phyloP scores from a whole-genome alignment of 1,284 basidiomycete species.

The Phylloboletellus chloephorus region DNA sequence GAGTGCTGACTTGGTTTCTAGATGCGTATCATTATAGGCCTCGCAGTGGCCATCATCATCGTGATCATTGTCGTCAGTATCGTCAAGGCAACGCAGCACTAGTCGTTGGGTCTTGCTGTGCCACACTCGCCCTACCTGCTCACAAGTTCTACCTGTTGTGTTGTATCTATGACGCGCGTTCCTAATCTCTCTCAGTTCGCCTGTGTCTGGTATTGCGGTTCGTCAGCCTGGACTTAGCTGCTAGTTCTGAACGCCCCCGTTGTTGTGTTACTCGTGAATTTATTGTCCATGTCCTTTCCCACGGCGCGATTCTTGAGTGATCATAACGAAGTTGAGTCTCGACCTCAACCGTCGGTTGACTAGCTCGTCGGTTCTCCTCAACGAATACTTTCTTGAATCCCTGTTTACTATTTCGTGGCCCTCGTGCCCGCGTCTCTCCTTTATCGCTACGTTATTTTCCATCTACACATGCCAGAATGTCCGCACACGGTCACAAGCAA shows the following conservation, averaged over 20 bases:
- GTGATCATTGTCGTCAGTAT: slow-evolving; percentile 92
- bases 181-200: slow-evolving; percentile 23
- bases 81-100: slow-evolving; percentile 70
- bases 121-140: neutral
- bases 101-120: slow-evolving; percentile 8
- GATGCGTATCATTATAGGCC: slow-evolving; percentile 89
- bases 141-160: slow-evolving; percentile 20
- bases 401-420: slow-evolving; percentile 27
- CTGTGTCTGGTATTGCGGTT: slow-evolving; percentile 15
- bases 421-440: slow-evolving; percentile 39
- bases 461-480: slow-evolving; percentile 42
- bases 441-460: slow-evolving; percentile 29
- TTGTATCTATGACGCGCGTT: slow-evolving; percentile 35
- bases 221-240: slow-evolving; percentile 23
- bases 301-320: slow-evolving; percentile 13
- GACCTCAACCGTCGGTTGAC: slow-evolving; percentile 6
- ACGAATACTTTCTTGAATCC: slow-evolving; percentile 16
- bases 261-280: slow-evolving; percentile 24
- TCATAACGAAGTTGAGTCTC: slow-evolving; percentile 12
- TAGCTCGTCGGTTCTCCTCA: slow-evolving; percentile 2
- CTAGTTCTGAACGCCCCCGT: slow-evolving; percentile 9
- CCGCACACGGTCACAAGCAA: slow-evolving; percentile 52
- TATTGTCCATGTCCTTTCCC: slow-evolving; percentile 16
- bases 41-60: slow-evolving; percentile 83
- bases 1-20: slow-evolving; percentile 28